phyloP scores from a whole-genome alignment of 768 basidiomycete species.

The Nidularia sp. region DNA sequence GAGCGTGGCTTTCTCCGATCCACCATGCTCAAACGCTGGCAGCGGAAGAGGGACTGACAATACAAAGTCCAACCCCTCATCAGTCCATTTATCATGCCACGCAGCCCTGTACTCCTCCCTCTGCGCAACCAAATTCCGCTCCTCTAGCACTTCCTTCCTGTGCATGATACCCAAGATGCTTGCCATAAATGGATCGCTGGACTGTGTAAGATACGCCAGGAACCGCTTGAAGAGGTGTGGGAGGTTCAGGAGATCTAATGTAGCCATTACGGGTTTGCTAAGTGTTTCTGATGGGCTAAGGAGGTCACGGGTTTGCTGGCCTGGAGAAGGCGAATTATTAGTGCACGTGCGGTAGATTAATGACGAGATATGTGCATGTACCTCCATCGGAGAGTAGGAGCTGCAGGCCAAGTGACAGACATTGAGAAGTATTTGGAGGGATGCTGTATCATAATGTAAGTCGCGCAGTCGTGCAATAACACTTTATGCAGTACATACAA shows the following conservation, averaged over 20 bases:
- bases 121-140: conserved; percentile 41
- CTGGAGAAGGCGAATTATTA: conserved; percentile 19
- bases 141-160: conserved; percentile 46
- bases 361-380: conserved; percentile 11
- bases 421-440: conserved; percentile 47
- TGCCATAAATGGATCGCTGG: conserved; percentile 30
- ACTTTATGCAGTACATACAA: conserved; percentile 36
- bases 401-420: conserved; percentile 50
- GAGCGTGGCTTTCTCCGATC: conserved; percentile 47
- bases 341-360: neutral
- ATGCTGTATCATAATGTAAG: conserved; percentile 10
- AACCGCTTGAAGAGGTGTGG: conserved; percentile 30
- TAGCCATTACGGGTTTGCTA: conserved; percentile 14
- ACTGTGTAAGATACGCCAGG: conserved; percentile 32
- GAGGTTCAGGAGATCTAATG: conserved; percentile 19
- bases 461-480: neutral
- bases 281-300: conserved; percentile 28
- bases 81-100: conserved; percentile 44
- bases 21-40: conserved; percentile 53
- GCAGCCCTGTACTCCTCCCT: conserved; percentile 37
- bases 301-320: conserved; percentile 33
- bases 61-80: conserved; percentile 57
- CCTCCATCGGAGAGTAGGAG: conserved; percentile 57
- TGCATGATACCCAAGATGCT: conserved; percentile 33
- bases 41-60: conserved; percentile 59